Conservation (phyloP, 2,329 filamentous ascomycete species). For the Stagonosporopsis chrysanthemi region DNA sequence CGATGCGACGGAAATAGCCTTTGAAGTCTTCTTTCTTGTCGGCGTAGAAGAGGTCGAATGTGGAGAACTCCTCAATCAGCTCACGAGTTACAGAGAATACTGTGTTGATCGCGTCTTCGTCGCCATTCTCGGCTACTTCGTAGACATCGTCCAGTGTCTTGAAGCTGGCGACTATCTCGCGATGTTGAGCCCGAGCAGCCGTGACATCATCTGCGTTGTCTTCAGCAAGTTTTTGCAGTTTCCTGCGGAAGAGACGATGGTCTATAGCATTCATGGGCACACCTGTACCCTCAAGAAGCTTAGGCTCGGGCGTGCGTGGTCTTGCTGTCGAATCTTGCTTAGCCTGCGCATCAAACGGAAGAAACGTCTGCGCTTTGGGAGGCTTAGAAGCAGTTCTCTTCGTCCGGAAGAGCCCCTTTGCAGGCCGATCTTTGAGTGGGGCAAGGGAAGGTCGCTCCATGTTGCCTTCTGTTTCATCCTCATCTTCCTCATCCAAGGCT, state of each 20-base stretch:
- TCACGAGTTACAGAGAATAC: constrained; percentile 67
- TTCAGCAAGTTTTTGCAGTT: constrained; percentile 36
- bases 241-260: constrained; percentile 39
- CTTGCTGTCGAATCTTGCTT: constrained; percentile 2
- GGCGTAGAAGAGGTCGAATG: constrained; percentile 65
- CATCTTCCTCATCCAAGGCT: constrained; percentile 27
- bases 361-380: constrained; percentile 36
- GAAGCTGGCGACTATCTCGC: constrained; percentile 51
- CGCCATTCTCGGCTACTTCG: constrained; percentile 56
- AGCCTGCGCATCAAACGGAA: constrained; percentile 33
- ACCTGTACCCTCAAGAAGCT: constrained; percentile 38
- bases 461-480: constrained; percentile 23
- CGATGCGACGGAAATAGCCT: constrained; percentile 46
- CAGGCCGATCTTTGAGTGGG: constrained; percentile 33
- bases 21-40: constrained; percentile 55
- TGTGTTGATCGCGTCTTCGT: constrained; percentile 59
- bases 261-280: constrained; percentile 40
- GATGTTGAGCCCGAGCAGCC: constrained; percentile 44
- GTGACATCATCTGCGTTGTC: constrained; percentile 53
- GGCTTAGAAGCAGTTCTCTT: constrained; percentile 27
- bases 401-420: constrained; percentile 41
- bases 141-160: constrained; percentile 55
- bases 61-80: constrained; percentile 67
- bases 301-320: constrained; percentile 13
- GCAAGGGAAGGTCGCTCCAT: constrained; percentile 29